Percentiles rank a stretch among this genome's conserved stretches.
phyloP scores from a whole-genome alignment of 352 stramenopile species.

The Phytophthora macrochlamydospora region DNA sequence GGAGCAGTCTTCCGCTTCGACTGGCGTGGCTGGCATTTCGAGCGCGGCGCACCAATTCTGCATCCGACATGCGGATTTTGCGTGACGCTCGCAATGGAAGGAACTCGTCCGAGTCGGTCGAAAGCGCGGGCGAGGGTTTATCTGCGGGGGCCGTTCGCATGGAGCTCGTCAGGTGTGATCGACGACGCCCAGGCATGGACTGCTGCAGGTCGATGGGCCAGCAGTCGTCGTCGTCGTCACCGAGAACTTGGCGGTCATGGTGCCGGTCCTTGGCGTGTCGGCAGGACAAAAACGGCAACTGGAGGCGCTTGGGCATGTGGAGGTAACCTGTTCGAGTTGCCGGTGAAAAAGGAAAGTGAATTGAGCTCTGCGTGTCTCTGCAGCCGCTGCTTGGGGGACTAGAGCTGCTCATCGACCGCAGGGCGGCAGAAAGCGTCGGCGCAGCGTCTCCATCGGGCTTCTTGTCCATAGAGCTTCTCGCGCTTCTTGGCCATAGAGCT shows the following conservation, averaged over 20 bases:
- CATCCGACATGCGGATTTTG: constrained; percentile 36
- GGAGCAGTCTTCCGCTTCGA: constrained; percentile 20
- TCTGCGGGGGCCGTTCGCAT: constrained; percentile 24
- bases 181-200: constrained; percentile 2
- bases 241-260: constrained; percentile 12
- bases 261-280: constrained; percentile 1
- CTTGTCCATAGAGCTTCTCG: background rate
- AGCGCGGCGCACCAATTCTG: constrained; percentile 38
- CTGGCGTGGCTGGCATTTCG: constrained; percentile 23
- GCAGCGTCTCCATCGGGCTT: background rate
- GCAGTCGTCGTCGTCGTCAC: constrained; percentile 13
- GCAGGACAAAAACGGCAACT: constrained; percentile 28
- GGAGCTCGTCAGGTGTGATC: constrained; percentile 27
- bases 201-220: constrained; percentile 10
- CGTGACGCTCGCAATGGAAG: constrained; percentile 3
- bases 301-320: constrained; percentile 25
- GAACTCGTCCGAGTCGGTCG: constrained; percentile 21
- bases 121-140: constrained; percentile 18
- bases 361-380: constrained; percentile 2
- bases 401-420: background rate
- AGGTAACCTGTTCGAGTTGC: background rate
- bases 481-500: background rate
- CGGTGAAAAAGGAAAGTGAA: constrained; percentile 1
- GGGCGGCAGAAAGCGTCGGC: background rate
- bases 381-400: background rate